Conservation (phyloP, 208 protist species). For the Trypanosoma theileri region DNA sequence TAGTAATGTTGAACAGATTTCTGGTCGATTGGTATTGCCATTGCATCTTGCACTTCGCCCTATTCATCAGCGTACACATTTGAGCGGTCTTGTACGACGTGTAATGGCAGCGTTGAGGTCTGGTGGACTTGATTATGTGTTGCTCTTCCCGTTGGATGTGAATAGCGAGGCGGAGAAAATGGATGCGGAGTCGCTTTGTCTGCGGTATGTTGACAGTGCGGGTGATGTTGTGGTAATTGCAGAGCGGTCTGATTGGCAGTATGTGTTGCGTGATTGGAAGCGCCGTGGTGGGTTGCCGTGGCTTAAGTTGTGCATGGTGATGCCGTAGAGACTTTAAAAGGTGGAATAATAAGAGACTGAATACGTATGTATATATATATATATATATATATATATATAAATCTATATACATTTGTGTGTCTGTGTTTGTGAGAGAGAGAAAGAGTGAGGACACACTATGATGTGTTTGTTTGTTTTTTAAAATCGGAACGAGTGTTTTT, state of each 20-base stretch:
- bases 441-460: neutral
- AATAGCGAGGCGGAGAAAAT: conserved; percentile 24
- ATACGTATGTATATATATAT: neutral
- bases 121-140: conserved; percentile 26
- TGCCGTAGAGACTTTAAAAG: conserved; percentile 20
- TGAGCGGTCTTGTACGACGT: conserved; percentile 67
- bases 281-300: conserved; percentile 36
- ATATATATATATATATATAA: conserved; percentile 4
- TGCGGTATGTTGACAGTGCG: conserved; percentile 22
- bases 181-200: conserved; percentile 17
- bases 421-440: neutral
- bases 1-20: neutral
- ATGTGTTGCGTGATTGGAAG: conserved; percentile 30
- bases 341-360: neutral
- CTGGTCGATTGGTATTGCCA: conserved; percentile 28
- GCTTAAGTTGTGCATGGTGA: conserved; percentile 49
- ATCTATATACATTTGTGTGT: conserved; percentile 9
- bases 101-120: conserved; percentile 41
- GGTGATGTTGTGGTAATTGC: conserved; percentile 35
- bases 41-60: conserved; percentile 48
- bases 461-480: neutral
- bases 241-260: conserved; percentile 45
- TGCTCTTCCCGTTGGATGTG: conserved; percentile 29
- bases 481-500: neutral
- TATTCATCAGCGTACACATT: conserved; percentile 51